phyloP scores from a whole-genome alignment of 495 filamentous ascomycete species.

The Haplographium delicatum region DNA sequence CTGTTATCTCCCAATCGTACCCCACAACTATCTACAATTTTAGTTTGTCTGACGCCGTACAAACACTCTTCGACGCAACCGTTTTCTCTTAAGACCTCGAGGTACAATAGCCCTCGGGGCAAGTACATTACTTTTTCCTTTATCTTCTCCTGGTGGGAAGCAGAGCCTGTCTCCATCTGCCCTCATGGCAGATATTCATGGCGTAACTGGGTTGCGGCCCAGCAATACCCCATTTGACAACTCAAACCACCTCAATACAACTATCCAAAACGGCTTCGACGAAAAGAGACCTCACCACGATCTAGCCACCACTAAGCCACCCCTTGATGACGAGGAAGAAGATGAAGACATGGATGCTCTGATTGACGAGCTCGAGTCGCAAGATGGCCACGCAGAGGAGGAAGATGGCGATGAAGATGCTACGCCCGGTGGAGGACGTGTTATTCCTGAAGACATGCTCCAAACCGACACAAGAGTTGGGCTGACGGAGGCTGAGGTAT shows the following conservation, averaged over 20 bases:
- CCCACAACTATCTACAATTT: too few relatives aligned
- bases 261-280: slow-evolving; percentile 52
- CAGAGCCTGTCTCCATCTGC: slow-evolving; percentile 17
- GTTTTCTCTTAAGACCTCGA: too few relatives aligned
- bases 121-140: not conserved
- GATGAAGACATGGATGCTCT: slow-evolving; percentile 74
- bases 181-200: slow-evolving; percentile 45
- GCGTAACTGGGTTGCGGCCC: slow-evolving; percentile 8
- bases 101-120: too few relatives aligned
- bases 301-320: not conserved
- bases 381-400: slow-evolving; percentile 62
- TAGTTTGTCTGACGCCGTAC: too few relatives aligned
- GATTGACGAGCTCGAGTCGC: slow-evolving; percentile 76
- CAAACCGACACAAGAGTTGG: slow-evolving; percentile 65
- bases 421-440: slow-evolving; percentile 40
- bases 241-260: slow-evolving; percentile 38
- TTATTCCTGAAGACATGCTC: slow-evolving; percentile 60
- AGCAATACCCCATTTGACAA: slow-evolving; percentile 10
- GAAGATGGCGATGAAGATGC: slow-evolving; percentile 44
- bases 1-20: too few relatives aligned
- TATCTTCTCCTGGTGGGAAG: slow-evolving; percentile 7
- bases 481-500: slow-evolving; percentile 67
- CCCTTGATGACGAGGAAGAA: slow-evolving; percentile 51
- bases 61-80: too few relatives aligned
- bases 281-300: slow-evolving; percentile 48